Evolutionary conservation across 2,329 filamentous ascomycete genomes (phyloP).

Genomic region (Cadophora sp.): DNA sequence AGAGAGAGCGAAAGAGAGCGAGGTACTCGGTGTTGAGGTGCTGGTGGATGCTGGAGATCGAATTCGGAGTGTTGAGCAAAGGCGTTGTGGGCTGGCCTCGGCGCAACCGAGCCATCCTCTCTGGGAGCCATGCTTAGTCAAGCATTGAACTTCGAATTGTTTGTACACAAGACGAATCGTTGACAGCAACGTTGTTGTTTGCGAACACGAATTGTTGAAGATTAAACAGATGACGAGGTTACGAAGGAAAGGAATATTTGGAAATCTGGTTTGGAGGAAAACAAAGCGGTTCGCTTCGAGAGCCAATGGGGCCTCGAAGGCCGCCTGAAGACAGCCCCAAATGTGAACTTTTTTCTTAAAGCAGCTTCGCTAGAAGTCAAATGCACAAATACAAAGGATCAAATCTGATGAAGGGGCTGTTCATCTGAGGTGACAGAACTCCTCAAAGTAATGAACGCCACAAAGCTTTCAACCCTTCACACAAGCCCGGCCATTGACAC

Average conservation of each 20-base stretch:
- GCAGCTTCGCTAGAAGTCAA: not conserved
- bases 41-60: not conserved
- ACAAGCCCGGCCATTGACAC: not conserved
- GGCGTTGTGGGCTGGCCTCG: not conserved
- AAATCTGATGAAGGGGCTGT: not conserved
- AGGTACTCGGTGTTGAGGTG: not conserved
- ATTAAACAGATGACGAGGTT: not conserved
- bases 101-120: not conserved
- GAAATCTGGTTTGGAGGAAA: slow-evolving; percentile 2
- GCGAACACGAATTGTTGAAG: not conserved
- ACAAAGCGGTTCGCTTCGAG: slow-evolving; percentile 1
- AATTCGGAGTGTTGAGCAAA: not conserved
- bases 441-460: not conserved
- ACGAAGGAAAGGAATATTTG: not conserved
- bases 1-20: not conserved
- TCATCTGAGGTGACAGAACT: not conserved
- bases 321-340: not conserved
- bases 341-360: not conserved
- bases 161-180: not conserved
- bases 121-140: slow-evolving; percentile 5
- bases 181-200: not conserved
- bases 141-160: not conserved
- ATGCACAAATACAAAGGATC: not conserved
- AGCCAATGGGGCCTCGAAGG: not conserved
- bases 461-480: not conserved